Conservation (phyloP, 106 monocot species). For the Alisma plantagoaquatica region DNA sequence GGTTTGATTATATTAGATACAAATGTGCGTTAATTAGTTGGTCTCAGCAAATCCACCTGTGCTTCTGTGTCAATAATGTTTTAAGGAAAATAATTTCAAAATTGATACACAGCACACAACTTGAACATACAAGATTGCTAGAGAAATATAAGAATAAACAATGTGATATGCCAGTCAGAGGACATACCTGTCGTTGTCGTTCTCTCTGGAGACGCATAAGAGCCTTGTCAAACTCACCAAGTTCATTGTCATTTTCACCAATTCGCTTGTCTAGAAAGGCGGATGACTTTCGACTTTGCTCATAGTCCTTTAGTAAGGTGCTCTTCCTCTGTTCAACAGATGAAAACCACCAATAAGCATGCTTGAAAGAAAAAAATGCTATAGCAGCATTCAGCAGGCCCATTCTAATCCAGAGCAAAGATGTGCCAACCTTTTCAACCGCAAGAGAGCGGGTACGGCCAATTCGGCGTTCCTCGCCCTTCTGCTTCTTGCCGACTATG, state of each 20-base stretch:
- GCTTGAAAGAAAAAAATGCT: neutral
- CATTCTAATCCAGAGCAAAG: too few species aligned
- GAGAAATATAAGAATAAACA: too few species aligned
- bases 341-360: neutral
- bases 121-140: too few species aligned
- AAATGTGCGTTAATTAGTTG: too few species aligned
- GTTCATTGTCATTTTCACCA: constrained; percentile 65
- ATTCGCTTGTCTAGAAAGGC: constrained; percentile 69
- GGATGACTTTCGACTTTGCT: constrained; percentile 63
- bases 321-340: constrained; percentile 58
- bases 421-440: constrained; percentile 81
- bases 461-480: constrained; percentile 59
- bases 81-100: too few species aligned
- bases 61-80: too few species aligned
- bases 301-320: constrained; percentile 76
- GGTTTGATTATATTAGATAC: too few species aligned
- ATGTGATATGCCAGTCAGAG: too few species aligned
- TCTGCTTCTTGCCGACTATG: constrained; percentile 58
- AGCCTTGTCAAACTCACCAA: constrained; percentile 75
- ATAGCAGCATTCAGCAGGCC: too few species aligned
- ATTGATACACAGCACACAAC: too few species aligned
- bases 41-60: too few species aligned
- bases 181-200: constrained; percentile 43
- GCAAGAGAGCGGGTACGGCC: constrained; percentile 53
- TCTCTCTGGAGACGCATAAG: constrained; percentile 72